phyloP scores from a whole-genome alignment of 306 rosid species.

The Vigna unguiculata region DNA sequence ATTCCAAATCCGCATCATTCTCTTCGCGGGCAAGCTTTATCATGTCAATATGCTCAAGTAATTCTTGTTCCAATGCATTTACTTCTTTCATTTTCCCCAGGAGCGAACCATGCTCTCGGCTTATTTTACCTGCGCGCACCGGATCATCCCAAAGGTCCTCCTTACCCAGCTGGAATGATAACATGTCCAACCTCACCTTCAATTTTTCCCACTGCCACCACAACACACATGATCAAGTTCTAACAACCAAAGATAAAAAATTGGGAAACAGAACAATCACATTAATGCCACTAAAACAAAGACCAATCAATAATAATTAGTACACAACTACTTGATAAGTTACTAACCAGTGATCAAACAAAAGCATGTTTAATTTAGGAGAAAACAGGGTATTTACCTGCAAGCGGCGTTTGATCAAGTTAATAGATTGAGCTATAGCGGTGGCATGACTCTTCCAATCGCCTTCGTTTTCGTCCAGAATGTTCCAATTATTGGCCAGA shows the following conservation, averaged over 20 bases:
- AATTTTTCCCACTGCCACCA: slow-evolving; percentile 87
- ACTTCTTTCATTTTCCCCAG: slow-evolving; percentile 87
- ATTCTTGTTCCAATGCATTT: slow-evolving; percentile 75
- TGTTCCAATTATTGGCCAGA: slow-evolving; percentile 66
- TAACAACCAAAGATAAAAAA: not conserved
- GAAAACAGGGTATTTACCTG: slow-evolving; percentile 54
- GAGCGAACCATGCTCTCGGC: slow-evolving; percentile 91
- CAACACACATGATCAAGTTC: slow-evolving; percentile 19
- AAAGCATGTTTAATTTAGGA: not conserved
- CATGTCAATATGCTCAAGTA: slow-evolving; percentile 92
- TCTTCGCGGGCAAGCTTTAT: slow-evolving; percentile 89
- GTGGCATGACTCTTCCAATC: slow-evolving; percentile 96
- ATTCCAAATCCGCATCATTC: slow-evolving; percentile 83
- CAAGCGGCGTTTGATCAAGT: slow-evolving; percentile 80
- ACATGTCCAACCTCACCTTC: slow-evolving; percentile 70
- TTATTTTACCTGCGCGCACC: slow-evolving; percentile 72
- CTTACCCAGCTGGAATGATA: slow-evolving; percentile 69
- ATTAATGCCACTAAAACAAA: not conserved
- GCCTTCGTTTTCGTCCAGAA: slow-evolving; percentile 67
- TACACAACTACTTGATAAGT: not conserved
- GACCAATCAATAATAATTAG: not conserved
- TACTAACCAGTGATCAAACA: not conserved
- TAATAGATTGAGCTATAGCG: slow-evolving; percentile 85
- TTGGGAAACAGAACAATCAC: not conserved
- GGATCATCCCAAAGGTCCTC: slow-evolving; percentile 87